phyloP scores from a whole-genome alignment of 139 green algal genomes.

The Yamagishiella unicocca region DNA sequence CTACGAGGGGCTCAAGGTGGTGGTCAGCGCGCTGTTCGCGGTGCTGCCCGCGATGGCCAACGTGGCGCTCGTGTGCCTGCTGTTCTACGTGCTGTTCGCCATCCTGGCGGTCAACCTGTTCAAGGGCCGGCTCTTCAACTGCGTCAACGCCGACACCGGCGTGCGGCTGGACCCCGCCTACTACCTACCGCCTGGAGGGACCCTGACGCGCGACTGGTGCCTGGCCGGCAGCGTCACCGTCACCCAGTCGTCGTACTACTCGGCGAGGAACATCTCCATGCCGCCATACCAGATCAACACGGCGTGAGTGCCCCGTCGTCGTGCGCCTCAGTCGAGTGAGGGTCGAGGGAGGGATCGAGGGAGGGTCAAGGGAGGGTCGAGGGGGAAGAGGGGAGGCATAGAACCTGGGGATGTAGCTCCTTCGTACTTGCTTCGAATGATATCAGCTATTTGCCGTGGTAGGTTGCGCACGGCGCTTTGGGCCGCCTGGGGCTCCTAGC shows the following conservation, averaged over 20 bases:
- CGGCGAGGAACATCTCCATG: conserved; percentile 38
- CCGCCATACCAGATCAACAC: conserved; percentile 53
- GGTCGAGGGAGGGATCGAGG: too few relatives aligned
- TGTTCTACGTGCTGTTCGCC: conserved; percentile 80
- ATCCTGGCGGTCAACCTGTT: conserved; percentile 77
- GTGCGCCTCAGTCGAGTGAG: neutral
- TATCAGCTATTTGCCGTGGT: too few relatives aligned
- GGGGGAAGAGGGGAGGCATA: too few relatives aligned
- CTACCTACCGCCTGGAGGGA: conserved; percentile 54
- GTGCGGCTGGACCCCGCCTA: conserved; percentile 61
- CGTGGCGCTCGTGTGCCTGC: conserved; percentile 72
- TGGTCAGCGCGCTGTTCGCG: conserved; percentile 78
- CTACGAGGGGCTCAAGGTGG: conserved; percentile 67
- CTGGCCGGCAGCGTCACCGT: conserved; percentile 37
- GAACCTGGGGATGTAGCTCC: too few relatives aligned
- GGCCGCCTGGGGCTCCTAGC: too few relatives aligned
- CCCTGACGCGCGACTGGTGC: conserved; percentile 58
- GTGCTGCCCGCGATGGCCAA: conserved; percentile 70
- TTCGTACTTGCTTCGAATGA: too few relatives aligned
- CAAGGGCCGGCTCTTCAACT: conserved; percentile 46
- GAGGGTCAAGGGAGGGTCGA: neutral
- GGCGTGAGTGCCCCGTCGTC: neutral
- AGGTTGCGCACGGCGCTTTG: too few relatives aligned
- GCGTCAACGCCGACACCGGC: conserved; percentile 25
- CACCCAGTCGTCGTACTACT: conserved; percentile 57